Base-by-base conservation (phyloP, 768 basidiomycete species). In the Austroboletus eburneus region DNA sequence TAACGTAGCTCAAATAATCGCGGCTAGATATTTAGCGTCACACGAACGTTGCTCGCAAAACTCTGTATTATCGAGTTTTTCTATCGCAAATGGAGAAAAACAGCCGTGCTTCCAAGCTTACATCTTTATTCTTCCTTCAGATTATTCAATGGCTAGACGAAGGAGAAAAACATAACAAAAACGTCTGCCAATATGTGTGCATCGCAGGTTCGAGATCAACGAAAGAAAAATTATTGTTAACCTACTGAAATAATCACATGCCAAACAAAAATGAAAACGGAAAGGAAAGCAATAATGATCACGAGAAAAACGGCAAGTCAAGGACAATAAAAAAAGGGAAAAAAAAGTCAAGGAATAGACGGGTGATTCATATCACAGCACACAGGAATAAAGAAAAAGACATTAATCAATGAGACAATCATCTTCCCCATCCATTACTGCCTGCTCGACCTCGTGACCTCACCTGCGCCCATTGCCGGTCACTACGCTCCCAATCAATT, bases 401-500 rank as follows among this genome's bases (percentile, higher is more conserved):
- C n/a, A n/a, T n/a, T n/a, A n/a, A n/a, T n/a, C n/a, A n/a, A n/a
- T n/a, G n/a, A 16, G 21, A 42, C 21, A 29, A 25, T 56, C 46
- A 67, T 51, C 66, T 56, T 23, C 65, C 67, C 65, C 69, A 64
- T 29, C 70, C 69, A 52, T 58, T 61, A 25, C 70, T 70, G 29
- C 63, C 66, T 2, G 67, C 64, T 42, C 69, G 53, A 5, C 69
- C 64, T 36, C 69, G 56, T 25, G 64, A 33, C 37, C 64, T 51
- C 14, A 63, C 44, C 17, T 59, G 56, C 9, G 49, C 39, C 66
- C 67, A 67, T 17, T 55, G 59, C 10, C 74, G 52, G n/a, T 74
- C 73, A 7, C 70, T 68, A n/a, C 72, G 62, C 14, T 75, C 75
- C 63, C 73, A 66, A 16, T 76, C 77, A 13, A 52, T 47, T 13